Percentiles rank a stretch among this genome's conserved stretches.
These are phyloP conservation scores for Lavandula angustifolia DNA, from an alignment of 257 asterid genomes.

Conservation along the genomic window DNA sequence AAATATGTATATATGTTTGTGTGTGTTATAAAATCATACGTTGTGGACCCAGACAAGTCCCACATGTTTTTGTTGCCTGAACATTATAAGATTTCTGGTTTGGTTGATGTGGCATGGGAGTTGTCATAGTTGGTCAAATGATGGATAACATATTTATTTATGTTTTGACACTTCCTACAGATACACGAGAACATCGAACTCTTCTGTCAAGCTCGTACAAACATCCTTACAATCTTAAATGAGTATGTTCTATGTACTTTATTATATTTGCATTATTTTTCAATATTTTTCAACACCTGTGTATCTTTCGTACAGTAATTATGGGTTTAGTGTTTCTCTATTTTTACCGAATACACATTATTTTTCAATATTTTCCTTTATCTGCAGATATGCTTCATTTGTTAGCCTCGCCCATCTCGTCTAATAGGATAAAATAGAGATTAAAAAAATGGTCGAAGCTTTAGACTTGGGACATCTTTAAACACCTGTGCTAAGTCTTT, in stretches of 20 bases:
- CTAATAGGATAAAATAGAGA: neutral
- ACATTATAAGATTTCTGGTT: conserved; percentile 10
- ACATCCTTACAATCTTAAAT: conserved; percentile 56
- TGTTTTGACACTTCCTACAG: conserved; percentile 48
- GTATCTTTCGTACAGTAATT: too few species aligned
- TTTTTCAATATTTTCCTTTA: neutral
- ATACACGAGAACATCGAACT: conserved; percentile 68
- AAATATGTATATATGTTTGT: neutral
- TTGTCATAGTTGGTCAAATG: neutral
- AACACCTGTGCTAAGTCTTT: neutral
- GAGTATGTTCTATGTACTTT: conserved; percentile 52
- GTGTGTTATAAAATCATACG: neutral
- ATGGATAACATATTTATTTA: conserved; percentile 24
- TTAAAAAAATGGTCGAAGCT: conserved; percentile 1
- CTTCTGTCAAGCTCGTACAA: conserved; percentile 66
- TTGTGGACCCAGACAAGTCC: conserved; percentile 16
- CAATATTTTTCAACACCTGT: too few species aligned
- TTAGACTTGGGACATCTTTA: conserved; percentile 6
- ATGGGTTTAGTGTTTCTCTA: too few species aligned
- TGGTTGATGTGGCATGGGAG: conserved; percentile 4
- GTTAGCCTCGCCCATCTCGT: neutral
- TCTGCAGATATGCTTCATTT: neutral
- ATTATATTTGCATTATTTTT: neutral
- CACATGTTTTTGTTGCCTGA: conserved; percentile 17
- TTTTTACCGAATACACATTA: too few species aligned